Base-by-base conservation (phyloP, 768 basidiomycete genomes). In the Boletus sp. region DNA sequence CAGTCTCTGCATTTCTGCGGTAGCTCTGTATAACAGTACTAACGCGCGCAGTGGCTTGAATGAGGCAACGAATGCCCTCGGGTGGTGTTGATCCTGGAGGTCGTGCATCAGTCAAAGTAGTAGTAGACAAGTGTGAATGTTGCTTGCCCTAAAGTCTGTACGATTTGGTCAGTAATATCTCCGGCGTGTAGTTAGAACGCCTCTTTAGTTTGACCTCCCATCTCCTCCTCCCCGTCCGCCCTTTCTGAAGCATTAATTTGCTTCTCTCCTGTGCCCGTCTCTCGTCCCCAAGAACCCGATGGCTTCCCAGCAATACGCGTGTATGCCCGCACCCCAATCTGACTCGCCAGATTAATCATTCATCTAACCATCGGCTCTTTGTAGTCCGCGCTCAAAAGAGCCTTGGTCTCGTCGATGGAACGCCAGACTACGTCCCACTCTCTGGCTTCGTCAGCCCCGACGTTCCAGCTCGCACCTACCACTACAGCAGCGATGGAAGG, bases 361-460 rank as follows among this genome's bases (percentile, higher is more conserved):
- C 52, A 51, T 65, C 53, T 66, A 50, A 67, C 40, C 25, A 33
- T 33, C 59, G 9, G 47, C 63, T 47, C 32, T 33, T 49, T 57
- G 11, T 64, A 95, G 93, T 84, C 78, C 92, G 96, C 71, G 91
- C 95, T 41, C 95, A 97, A 82, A 98, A 97, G 83, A 80, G 83
- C 56, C 77, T 96, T 50, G 92, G 91, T 61, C 83, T 98, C 64
- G 83, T 94, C 67, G 80, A 84, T 57, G 92, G 90, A 47, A 79
- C 86, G 10, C 93, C 96, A 45, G 78, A 82, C 64, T 98, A 93
- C 69, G 65, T 74, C 21, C 72, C 83, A 17, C 72, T 90, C 23
- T 73, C 83, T 57, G 82, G 80, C 40, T 90, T 89, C 62, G 71
- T 72, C 54, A 77, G 74, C 33, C 89, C 90, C 43, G 88, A 90